Evolutionary conservation across 257 asterid species (phyloP).

Genomic region (Gynochthodes officinalis): DNA sequence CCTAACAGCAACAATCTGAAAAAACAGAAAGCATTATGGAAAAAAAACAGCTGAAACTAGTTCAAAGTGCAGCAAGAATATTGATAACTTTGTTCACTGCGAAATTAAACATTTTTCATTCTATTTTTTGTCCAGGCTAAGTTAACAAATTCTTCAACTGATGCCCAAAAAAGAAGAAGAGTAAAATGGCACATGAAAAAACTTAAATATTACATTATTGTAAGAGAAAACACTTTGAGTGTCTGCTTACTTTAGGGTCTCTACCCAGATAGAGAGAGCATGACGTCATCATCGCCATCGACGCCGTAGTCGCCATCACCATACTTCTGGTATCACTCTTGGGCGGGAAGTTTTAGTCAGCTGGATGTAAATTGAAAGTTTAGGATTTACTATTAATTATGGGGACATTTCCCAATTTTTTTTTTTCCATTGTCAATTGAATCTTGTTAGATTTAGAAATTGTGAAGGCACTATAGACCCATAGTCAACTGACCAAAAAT

Average conservation of each 20-base stretch:
- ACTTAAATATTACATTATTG: not conserved
- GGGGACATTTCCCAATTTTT: too few species aligned
- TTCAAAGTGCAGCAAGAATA: not conserved
- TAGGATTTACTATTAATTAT: too few species aligned
- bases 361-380: too few species aligned
- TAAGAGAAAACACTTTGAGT: not conserved
- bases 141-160: not conserved
- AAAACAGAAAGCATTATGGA: not conserved
- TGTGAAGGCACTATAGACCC: too few species aligned
- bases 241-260: not conserved
- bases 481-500: too few species aligned
- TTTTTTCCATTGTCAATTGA: too few species aligned
- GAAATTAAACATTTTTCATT: too few species aligned
- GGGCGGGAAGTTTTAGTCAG: too few species aligned
- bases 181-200: too few species aligned
- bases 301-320: not conserved
- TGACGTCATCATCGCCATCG: not conserved
- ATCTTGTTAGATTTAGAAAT: too few species aligned
- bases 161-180: not conserved
- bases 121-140: not conserved
- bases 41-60: not conserved
- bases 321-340: constrained; percentile 7
- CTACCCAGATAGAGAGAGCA: not conserved
- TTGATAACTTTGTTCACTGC: not conserved
- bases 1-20: not conserved